A percentile compares a stretch with the other conserved stretches of the same genome.
phyloP scores from a whole-genome alignment of 192 early-diverging fungal genomes.

The Rhizophagus sp. region DNA sequence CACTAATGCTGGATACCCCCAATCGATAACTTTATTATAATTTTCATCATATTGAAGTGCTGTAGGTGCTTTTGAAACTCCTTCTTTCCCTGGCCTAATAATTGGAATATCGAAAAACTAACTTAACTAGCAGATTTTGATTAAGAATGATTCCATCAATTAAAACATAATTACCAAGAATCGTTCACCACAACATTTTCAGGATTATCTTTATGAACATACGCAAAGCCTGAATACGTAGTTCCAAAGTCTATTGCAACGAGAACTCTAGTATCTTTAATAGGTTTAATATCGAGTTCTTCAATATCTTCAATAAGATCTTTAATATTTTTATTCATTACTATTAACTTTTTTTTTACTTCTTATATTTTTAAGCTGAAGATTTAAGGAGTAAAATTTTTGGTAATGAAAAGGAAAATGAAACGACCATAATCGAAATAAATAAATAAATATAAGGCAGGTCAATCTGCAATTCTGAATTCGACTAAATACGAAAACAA shows the following conservation, averaged over 20 bases:
- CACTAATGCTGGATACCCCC: slow-evolving; percentile 14
- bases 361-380: too few species aligned
- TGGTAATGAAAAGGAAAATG: too few species aligned
- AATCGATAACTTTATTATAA: neutral
- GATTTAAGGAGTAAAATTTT: too few species aligned
- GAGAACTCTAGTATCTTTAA: neutral
- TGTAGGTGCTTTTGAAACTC: slow-evolving; percentile 13
- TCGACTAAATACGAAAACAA: too few species aligned
- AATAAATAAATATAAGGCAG: too few species aligned
- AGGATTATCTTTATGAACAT: neutral
- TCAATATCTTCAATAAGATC: neutral
- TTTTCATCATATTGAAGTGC: slow-evolving; percentile 19
- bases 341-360: too few species aligned
- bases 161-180: neutral
- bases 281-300: neutral
- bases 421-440: too few species aligned
- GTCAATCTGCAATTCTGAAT: too few species aligned
- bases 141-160: neutral
- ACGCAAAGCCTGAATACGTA: slow-evolving; percentile 12
- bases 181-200: neutral
- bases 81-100: slow-evolving; percentile 7
- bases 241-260: slow-evolving; percentile 22
- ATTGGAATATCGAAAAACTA: neutral
- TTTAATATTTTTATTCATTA: too few species aligned
- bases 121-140: neutral